These are phyloP conservation scores for Pholiota microspora DNA, from an alignment of 768 basidiomycete genomes.

Conservation along the genomic window DNA sequence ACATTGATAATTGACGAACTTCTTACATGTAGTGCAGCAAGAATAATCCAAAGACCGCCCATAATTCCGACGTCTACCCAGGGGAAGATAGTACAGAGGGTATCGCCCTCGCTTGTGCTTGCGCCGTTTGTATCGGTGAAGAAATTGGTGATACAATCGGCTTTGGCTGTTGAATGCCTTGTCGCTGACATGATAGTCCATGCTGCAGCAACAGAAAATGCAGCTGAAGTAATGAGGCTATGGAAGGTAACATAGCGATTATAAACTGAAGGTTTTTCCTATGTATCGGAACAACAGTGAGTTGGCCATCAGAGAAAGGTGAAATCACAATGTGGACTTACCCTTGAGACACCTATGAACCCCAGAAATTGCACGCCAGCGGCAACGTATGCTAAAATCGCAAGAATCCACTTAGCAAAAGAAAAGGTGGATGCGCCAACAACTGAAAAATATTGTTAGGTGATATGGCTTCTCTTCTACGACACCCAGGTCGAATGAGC, in stretches of 20 bases:
- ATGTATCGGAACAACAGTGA: neutral
- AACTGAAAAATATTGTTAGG: slow-evolving; percentile 42
- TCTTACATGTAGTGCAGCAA: slow-evolving; percentile 75
- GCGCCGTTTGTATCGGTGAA: slow-evolving; percentile 44
- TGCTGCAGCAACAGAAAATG: slow-evolving; percentile 75
- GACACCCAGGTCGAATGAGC: slow-evolving; percentile 24
- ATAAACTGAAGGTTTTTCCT: slow-evolving; percentile 70
- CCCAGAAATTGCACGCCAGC: slow-evolving; percentile 80
- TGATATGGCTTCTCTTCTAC: slow-evolving; percentile 1
- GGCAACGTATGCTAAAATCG: slow-evolving; percentile 70
- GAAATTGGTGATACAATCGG: slow-evolving; percentile 60
- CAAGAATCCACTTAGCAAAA: slow-evolving; percentile 73
- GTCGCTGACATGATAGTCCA: slow-evolving; percentile 82
- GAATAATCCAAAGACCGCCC: slow-evolving; percentile 81
- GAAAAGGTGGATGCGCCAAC: slow-evolving; percentile 85
- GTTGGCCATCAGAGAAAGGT: neutral
- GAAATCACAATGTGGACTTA: slow-evolving; percentile 22
- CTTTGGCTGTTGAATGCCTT: slow-evolving; percentile 69
- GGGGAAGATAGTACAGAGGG: slow-evolving; percentile 85
- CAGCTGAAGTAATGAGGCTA: slow-evolving; percentile 46
- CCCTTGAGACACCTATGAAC: slow-evolving; percentile 80
- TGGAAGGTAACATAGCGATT: slow-evolving; percentile 72
- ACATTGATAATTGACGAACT: slow-evolving; percentile 8
- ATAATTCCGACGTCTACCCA: slow-evolving; percentile 94
- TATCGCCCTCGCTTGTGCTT: slow-evolving; percentile 51